Percentiles rank a stretch among this genome's conserved stretches.
Conservation (phyloP, 495 filamentous ascomycete species). For the Penicillium antarcticum region DNA sequence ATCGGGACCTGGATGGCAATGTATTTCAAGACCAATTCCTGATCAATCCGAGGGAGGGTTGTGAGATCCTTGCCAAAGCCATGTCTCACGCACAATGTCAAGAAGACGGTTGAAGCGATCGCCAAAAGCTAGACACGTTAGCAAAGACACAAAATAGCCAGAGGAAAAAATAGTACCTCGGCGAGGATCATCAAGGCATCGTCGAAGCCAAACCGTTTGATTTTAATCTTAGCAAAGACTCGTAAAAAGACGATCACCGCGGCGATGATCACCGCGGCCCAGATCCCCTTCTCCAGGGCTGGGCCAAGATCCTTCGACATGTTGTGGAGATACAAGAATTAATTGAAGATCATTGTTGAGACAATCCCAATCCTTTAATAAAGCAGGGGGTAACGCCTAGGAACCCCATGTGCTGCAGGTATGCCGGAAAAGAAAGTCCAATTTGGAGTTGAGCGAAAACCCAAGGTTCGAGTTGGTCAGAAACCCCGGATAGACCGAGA, state of each 20-base stretch:
- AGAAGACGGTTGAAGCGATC: constrained; percentile 24
- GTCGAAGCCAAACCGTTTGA: constrained; percentile 30
- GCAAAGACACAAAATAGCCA: not conserved
- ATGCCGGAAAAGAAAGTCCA: not conserved
- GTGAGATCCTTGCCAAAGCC: constrained; percentile 28
- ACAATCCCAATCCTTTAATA: no score
- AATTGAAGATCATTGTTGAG: not conserved
- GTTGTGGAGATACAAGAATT: not conserved
- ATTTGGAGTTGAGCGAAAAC: not conserved
- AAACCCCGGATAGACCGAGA: not conserved
- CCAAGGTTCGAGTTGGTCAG: not conserved
- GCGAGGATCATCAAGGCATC: constrained; percentile 38
- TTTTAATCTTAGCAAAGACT: constrained; percentile 34
- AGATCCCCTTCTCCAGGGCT: constrained; percentile 25
- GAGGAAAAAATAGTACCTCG: constrained; percentile 15
- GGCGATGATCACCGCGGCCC: constrained; percentile 32
- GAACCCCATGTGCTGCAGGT: not conserved
- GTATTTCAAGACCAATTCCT: constrained; percentile 23
- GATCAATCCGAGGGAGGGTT: constrained; percentile 6
- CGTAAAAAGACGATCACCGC: constrained; percentile 31
- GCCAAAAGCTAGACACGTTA: constrained; percentile 19
- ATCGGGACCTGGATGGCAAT: constrained; percentile 31
- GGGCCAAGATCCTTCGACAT: constrained; percentile 18
- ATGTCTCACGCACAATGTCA: constrained; percentile 24
- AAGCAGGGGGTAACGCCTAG: no score